phyloP scores from a whole-genome alignment of 2,329 filamentous ascomycete genomes.

The Zarea fungicola region DNA sequence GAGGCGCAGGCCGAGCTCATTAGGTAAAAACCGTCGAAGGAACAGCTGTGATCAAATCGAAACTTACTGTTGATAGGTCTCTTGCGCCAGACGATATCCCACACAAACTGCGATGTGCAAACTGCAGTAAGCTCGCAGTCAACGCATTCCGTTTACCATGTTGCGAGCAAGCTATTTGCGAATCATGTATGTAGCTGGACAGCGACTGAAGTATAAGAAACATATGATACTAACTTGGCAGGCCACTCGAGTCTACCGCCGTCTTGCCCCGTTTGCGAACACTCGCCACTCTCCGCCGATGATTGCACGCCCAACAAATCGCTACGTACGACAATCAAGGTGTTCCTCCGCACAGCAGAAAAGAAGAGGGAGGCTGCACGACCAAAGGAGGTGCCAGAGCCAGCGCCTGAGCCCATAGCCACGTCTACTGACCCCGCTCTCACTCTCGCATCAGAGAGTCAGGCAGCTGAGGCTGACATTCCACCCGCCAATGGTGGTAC shows the following conservation, averaged over 20 bases:
- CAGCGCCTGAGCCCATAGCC: constrained; percentile 35
- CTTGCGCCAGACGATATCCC: constrained; percentile 80
- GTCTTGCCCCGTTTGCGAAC: constrained; percentile 88
- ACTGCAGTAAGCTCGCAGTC: constrained; percentile 84
- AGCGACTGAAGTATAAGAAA: neutral
- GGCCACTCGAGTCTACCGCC: constrained; percentile 71
- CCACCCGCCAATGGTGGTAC: constrained; percentile 1
- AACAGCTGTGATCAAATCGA: neutral
- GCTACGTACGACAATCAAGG: constrained; percentile 84
- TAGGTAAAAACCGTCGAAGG: constrained; percentile 34
- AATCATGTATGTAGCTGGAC: constrained; percentile 59
- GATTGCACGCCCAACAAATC: constrained; percentile 87
- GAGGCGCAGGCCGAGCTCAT: constrained; percentile 55
- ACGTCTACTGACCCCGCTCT: constrained; percentile 28
- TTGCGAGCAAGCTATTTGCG: constrained; percentile 93
- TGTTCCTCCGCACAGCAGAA: constrained; percentile 84
- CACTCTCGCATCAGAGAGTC: neutral
- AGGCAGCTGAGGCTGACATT: neutral
- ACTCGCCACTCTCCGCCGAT: constrained; percentile 78
- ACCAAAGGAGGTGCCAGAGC: constrained; percentile 42
- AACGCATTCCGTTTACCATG: constrained; percentile 90
- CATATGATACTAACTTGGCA: constrained; percentile 31
- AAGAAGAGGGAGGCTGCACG: constrained; percentile 74
- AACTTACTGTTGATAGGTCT: constrained; percentile 46
- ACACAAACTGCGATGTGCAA: constrained; percentile 92